Evolutionary conservation across 1,139 yeast species (phyloP).

Genomic region (Geotrichum siamense): DNA sequence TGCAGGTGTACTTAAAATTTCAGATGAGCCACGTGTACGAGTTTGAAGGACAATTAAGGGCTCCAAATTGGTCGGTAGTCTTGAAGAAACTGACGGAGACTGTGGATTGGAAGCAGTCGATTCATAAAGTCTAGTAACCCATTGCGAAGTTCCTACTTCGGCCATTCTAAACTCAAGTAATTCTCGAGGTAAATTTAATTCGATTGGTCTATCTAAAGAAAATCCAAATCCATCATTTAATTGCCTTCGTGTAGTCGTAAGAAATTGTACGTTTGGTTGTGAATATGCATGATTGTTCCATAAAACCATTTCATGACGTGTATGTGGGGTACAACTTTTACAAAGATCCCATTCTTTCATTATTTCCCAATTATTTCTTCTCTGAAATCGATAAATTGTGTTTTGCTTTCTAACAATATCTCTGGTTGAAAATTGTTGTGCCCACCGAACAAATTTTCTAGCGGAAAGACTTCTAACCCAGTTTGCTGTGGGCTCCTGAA

Average conservation of each 20-base stretch:
- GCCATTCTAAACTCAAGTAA: not conserved
- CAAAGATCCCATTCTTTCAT: not conserved
- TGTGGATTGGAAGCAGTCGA: not conserved
- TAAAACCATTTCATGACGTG: not conserved
- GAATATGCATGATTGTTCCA: not conserved
- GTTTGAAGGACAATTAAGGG: conserved; percentile 1
- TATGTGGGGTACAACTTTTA: not conserved
- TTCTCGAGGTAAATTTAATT: not conserved
- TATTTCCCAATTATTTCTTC: not conserved
- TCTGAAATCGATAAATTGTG: not conserved
- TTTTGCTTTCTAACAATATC: not conserved
- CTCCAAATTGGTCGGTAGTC: not conserved
- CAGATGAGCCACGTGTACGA: not conserved
- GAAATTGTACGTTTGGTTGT: not conserved
- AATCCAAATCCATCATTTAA: not conserved
- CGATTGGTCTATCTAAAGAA: not conserved
- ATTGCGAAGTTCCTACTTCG: not conserved
- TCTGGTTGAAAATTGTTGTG: not conserved
- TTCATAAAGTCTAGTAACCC: not conserved
- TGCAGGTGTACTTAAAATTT: not conserved
- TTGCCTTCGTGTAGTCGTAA: not conserved
- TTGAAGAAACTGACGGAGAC: not conserved
- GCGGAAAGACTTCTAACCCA: conserved; percentile 1
- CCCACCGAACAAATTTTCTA: not conserved
- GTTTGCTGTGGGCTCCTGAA: not conserved